Base-by-base conservation (phyloP, 1,284 basidiomycete genomes). In the Ganoderma sp. region DNA sequence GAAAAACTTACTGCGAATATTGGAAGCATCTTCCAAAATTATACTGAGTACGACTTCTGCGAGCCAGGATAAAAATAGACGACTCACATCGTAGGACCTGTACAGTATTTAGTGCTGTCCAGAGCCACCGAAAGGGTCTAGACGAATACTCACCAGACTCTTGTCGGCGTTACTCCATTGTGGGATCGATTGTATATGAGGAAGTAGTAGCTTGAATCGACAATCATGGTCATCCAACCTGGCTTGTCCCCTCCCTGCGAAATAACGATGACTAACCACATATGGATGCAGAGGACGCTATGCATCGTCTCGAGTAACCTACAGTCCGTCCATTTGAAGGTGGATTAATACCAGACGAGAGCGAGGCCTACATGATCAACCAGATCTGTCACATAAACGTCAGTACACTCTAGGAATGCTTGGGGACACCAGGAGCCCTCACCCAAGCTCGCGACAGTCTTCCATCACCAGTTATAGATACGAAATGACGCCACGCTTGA, bases 261-360 rank as follows among this genome's bases (percentile, higher is more conserved):
- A 54, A 54, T 22, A 28, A 28, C n/a, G 14, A 56, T 34, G 52
- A 56, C 52, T 32, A 2, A 71, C 70, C 63, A 65, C 17, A 67
- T 64, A 63, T 71, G 70, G 45, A 69, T 66, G 65, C 70, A 67
- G 19, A 71, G 50, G 6, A 62, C 43, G 37, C 60, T 69, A 25
- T 71, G 70, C 43, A 69, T 52, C 37, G 70, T 71, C 64, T 71
- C 70, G 25, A 71, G 63, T n/a, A 63, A 56, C n/a, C 70, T 71
- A 42, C 5, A 52, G 14, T 15, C 15, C 8, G 4, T 15, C 15
- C 17, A 9, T 56, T 34, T 19, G 17, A 34, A 7, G 28, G 12
- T 56, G 15, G 32, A 15, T 28, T 4, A 19, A 56, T 12, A 22
- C 15, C 32, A 17, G 15, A 7, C 17, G 3, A 34, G 25, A 9